A percentile compares a stretch with the other conserved stretches of the same genome.
Evolutionary conservation across 805 yeast species (phyloP).

Genomic region (Hanseniaspora osmophila): DNA sequence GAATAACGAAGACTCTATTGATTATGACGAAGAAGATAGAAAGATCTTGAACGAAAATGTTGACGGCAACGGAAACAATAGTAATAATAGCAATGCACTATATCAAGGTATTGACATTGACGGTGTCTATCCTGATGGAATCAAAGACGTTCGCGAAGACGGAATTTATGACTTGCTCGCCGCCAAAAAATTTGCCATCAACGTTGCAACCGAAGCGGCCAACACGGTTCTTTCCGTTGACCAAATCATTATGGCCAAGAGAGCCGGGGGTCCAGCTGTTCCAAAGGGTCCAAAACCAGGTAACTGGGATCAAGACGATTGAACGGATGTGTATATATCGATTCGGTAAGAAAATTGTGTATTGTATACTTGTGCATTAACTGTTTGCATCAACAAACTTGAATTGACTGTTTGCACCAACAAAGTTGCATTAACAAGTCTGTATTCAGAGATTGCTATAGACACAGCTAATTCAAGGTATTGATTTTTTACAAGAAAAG

Average conservation of each 20-base stretch:
- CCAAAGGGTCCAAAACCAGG: conserved; percentile 81
- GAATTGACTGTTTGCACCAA: neutral
- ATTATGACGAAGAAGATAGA: conserved; percentile 13
- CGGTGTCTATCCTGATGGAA: conserved; percentile 50
- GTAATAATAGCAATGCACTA: conserved; percentile 8
- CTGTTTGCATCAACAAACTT: no score
- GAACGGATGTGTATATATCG: conserved; percentile 6
- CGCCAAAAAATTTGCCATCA: conserved; percentile 74
- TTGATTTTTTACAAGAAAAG: no score
- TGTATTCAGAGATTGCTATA: no score
- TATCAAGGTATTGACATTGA: conserved; percentile 66
- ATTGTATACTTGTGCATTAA: no score
- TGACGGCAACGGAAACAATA: neutral
- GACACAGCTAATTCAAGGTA: no score
- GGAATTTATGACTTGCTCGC: conserved; percentile 70
- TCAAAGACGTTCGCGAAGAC: conserved; percentile 52
- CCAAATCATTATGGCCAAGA: conserved; percentile 96
- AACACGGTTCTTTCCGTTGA: conserved; percentile 81
- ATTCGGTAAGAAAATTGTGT: no score
- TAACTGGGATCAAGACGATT: conserved; percentile 92
- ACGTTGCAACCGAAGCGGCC: conserved; percentile 92
- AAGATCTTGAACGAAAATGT: no score
- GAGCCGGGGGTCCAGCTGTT: conserved; percentile 95
- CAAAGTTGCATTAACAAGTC: neutral
- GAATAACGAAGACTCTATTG: conserved; percentile 10